Base-by-base conservation (phyloP, 768 basidiomycete genomes). In the Grammothele lineata region DNA sequence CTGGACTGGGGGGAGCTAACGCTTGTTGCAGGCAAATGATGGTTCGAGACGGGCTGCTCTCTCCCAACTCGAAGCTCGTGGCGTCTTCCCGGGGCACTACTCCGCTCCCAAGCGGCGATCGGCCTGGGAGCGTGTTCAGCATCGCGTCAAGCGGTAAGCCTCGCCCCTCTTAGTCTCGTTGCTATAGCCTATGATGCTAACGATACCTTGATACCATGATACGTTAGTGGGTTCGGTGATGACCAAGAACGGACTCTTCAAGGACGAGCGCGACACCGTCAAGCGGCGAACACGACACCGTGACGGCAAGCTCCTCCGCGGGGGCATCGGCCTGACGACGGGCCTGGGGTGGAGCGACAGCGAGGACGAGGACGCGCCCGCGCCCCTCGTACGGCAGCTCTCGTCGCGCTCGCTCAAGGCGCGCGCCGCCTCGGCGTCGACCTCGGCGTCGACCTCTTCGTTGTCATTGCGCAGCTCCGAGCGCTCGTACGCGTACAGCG, bases 281-380 rank as follows among this genome's bases (percentile, higher is more conserved):
- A 50, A 59, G 32, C 58, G 70, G 10, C 58, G 67, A 9, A 53
- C 57, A 12, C 54, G 70, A 10, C 70, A 72, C 44, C 62, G 70
- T 17, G 68, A 71, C 40, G 70, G 70, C n/a, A 51, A 53, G 34
- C 50, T 70, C 4, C 57, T 72, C 3, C 52, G 63, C 0, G 70
- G 64, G 9, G 70, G 70, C 8, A 60, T 70, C 17, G 70, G 70
- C 3, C 58, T 72, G 19, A 72, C 70, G 7, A 72, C 70, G 10
- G 70, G 70, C 1, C 57, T 72, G 10, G 70, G 70, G 1, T 72
- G 70, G 70, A 70, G 69, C 38, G 70, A 72, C 53, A 65, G 69
- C 51, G 70, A 71, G 54, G 70, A 71, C 53, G 70, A 71, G 47
- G 70, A 68, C 41, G 67, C 70, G 9, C 70, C 69, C 8, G 66